Base-by-base conservation (phyloP, 2,329 filamentous ascomycete species). In the Chaetomium sp. region DNA sequence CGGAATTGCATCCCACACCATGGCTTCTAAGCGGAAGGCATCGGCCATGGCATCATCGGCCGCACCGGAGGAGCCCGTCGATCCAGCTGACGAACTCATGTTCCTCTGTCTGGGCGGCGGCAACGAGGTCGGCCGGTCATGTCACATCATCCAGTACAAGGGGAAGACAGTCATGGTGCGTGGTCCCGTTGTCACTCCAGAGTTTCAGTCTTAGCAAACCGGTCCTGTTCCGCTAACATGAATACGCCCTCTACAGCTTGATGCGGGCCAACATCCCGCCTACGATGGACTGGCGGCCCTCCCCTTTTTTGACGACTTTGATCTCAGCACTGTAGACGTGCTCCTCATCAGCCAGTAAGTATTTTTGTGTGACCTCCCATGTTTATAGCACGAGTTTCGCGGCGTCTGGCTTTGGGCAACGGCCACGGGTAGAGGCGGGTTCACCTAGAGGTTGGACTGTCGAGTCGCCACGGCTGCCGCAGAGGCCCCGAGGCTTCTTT, bases 341-440 rank as follows among this genome's bases (percentile, higher is more conserved):
- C 90, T 99, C 62, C 84, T 99, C 70, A 97, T 99, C 74, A 98
- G 93, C 88, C 95, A 99, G 95, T 98, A 96, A 91, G 93, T 88
- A 74, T 65, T 60, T 60, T 66, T 67, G 51, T 59, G 64, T 70
- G 60, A 56, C 53, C 42, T 54, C 45, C 60, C 54, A 45, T 55
- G 47, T 31, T 21, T 23, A 57, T 23, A 57, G 68, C 57, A 63
- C 57, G 56, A 63, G 62, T 65, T 56, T 49, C 57, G 67, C 58
- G 60, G 65, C 67, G 65, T 49, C 57, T 66, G 67, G 68, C 66
- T 64, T 64, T 56, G 67, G 69, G 66, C 65, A 66, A 58, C 61
- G 45, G 47, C 62, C 47, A 64, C 62, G 63, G 69, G 62, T 63
- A 61, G 66, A 67, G 58, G 57, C 56, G 60, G 66, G 61, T 51